Evolutionary conservation across 192 early-diverging fungal genomes (phyloP).

Genomic region (Physocladia obscura): DNA sequence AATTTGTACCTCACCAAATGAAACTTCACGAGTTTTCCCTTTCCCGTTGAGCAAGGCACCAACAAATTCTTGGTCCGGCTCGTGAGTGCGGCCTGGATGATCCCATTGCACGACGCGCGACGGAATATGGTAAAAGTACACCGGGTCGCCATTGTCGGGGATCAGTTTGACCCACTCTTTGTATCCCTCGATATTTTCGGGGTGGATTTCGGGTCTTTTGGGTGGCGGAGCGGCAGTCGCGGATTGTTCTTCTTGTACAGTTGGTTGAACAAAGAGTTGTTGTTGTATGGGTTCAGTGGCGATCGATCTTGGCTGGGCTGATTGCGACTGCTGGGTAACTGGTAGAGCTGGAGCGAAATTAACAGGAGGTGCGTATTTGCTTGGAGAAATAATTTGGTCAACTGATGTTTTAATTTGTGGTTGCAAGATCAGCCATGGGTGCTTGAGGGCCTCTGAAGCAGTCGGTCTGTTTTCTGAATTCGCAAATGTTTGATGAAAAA

Average conservation of each 20-base stretch:
- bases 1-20: background rate
- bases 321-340: background rate
- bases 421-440: constrained; percentile 16
- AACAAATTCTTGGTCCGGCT: background rate
- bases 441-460: constrained; percentile 18
- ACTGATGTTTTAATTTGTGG: no score
- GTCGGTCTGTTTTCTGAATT: constrained; percentile 20
- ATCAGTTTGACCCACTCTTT: background rate
- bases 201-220: background rate
- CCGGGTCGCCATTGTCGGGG: background rate
- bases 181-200: background rate
- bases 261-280: background rate
- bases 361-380: background rate
- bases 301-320: no score
- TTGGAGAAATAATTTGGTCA: background rate
- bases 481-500: constrained; percentile 12
- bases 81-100: background rate
- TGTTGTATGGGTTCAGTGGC: background rate
- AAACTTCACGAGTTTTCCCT: background rate
- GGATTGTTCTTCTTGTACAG: background rate
- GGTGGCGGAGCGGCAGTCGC: no score
- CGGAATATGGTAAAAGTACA: background rate
- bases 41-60: background rate
- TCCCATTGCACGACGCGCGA: background rate
- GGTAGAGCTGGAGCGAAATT: background rate